Percentiles rank a stretch among this genome's conserved stretches.
Conservation (phyloP, 2,329 filamentous ascomycete genomes). For the Epichloe scottii region DNA sequence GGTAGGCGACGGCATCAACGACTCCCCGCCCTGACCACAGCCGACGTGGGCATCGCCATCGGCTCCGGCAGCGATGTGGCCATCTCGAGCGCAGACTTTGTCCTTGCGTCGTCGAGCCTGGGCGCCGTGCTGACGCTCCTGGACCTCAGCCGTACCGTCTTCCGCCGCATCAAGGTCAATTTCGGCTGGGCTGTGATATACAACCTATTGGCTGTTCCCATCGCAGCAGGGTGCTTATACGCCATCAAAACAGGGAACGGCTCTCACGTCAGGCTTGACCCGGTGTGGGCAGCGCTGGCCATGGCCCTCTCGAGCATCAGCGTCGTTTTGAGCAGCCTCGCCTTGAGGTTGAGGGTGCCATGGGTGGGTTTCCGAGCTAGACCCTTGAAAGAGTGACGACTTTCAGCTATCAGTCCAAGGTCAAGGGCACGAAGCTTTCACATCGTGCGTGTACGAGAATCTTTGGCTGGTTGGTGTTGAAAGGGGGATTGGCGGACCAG, state of each 20-base stretch:
- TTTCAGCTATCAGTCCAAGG: too few relatives aligned
- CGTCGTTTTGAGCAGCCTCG: constrained; percentile 71
- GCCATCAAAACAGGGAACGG: constrained; percentile 33
- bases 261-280: constrained; percentile 52
- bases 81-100: constrained; percentile 69
- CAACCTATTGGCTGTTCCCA: constrained; percentile 64
- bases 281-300: constrained; percentile 77
- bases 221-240: constrained; percentile 72
- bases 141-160: constrained; percentile 57
- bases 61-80: constrained; percentile 76
- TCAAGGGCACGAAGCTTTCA: too few relatives aligned
- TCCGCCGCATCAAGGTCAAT: constrained; percentile 70
- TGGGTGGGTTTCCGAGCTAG: constrained; percentile 29
- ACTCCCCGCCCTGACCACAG: constrained; percentile 66
- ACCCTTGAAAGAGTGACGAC: neutral
- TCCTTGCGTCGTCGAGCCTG: constrained; percentile 63
- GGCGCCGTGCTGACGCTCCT: constrained; percentile 60
- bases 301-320: constrained; percentile 91
- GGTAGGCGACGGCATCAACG: constrained; percentile 84
- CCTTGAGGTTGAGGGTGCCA: constrained; percentile 43
- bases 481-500: neutral
- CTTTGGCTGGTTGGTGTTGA: too few relatives aligned
- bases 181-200: constrained; percentile 79
- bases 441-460: too few relatives aligned
- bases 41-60: constrained; percentile 76